Base-by-base conservation (phyloP, 1,139 yeast species). In the Hemisphaericaspora subhashii region DNA sequence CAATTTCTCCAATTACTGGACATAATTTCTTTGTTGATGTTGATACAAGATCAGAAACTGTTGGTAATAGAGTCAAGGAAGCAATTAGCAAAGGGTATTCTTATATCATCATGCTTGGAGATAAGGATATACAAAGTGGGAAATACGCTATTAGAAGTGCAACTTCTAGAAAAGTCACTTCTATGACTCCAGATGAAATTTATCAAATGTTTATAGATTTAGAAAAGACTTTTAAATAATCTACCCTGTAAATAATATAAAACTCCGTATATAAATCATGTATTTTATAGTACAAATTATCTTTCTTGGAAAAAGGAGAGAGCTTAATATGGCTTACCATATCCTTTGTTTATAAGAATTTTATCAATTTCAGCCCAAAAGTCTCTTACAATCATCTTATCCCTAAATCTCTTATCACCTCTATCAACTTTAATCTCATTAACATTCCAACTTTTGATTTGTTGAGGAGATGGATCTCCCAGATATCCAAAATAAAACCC, bases 381-480 rank as follows among this genome's bases (percentile, higher is more conserved):
- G 43, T 77, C 78, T 55, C 86, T 88, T 23, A 83, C 85, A 18
- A 87, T 83, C 72, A 90, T 95, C 45, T 88, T 78, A 60, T 92
- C 98, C 54, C 86, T 81, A 65, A 90, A 92, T 51, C 98, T 72
- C 57, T 82, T 86, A 37, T 78, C 82, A 15, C 71, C 71, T 52
- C 95, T 81, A 55, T 92, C 98, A 10, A 94, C 72, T 37, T 77
- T 77, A 39, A 90, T 76, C 35, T 80, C 80, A 46, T 80, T 79
- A 8, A 92, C 95, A 57, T 92, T 92, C 98, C 98, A 92, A 41
- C 83, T 86, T 45, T 76, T 74, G 30, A 90, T 78, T 42, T 79
- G 79, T 28, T 74, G 72, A 4, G 98, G 98, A 1, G 88, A 71
- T 1, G 81, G 74, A 50, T 92, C 98, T 27, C 90, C 94, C 42